These are phyloP conservation scores for Elsinoe necatrix DNA, from an alignment of 2,329 filamentous ascomycete genomes.

Conservation along the genomic window DNA sequence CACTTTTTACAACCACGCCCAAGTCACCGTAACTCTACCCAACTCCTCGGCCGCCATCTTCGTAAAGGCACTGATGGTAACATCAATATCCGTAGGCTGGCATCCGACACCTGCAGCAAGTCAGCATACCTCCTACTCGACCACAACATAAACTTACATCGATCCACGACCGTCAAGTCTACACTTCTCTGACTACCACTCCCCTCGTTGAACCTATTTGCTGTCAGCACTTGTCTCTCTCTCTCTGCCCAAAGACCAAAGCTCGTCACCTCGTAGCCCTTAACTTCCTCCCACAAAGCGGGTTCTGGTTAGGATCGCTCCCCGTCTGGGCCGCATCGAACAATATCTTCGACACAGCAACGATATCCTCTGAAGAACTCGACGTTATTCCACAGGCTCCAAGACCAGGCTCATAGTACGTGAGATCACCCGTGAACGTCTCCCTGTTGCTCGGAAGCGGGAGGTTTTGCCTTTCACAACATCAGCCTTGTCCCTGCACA, in stretches of 20 bases:
- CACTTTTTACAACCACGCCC: constrained; percentile 5
- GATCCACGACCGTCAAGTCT: constrained; percentile 59
- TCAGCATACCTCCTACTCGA: neutral
- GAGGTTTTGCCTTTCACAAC: constrained; percentile 32
- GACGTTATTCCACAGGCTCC: constrained; percentile 61
- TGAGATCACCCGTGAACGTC: constrained; percentile 55
- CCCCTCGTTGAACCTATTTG: constrained; percentile 27
- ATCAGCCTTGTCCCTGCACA: neutral
- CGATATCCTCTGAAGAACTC: constrained; percentile 49
- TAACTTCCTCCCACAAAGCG: constrained; percentile 60
- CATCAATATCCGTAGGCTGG: constrained; percentile 40
- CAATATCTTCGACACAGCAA: constrained; percentile 57
- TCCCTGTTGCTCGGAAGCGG: constrained; percentile 45
- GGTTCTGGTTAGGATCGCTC: constrained; percentile 52
- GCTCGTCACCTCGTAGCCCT: constrained; percentile 44
- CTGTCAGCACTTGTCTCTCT: neutral
- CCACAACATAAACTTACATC: constrained; percentile 38
- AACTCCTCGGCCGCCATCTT: constrained; percentile 12
- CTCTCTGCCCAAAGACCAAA: neutral
- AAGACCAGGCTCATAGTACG: constrained; percentile 58
- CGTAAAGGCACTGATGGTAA: constrained; percentile 40
- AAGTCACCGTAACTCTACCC: constrained; percentile 11
- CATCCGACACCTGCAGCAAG: constrained; percentile 32
- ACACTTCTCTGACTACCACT: constrained; percentile 43
- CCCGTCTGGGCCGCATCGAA: constrained; percentile 48